phyloP scores from a whole-genome alignment of 2,329 filamentous ascomycete genomes.

The Dactylellina cionopaga region DNA sequence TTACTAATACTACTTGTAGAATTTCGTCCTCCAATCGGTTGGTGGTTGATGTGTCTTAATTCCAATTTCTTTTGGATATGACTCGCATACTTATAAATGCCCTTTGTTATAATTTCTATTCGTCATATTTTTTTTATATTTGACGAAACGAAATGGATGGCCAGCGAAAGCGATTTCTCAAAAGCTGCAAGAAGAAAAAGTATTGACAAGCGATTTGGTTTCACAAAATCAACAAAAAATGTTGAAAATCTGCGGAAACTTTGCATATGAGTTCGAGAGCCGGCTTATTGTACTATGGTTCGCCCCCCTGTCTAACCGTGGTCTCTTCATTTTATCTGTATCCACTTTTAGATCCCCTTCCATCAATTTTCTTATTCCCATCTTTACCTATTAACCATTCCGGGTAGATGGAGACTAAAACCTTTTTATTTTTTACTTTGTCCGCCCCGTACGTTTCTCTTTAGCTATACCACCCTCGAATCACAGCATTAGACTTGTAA shows the following conservation, averaged over 20 bases:
- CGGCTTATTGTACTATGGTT: too few relatives aligned
- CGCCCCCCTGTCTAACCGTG: too few relatives aligned
- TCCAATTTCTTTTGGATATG: not conserved
- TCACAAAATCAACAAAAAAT: too few relatives aligned
- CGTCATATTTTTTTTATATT: constrained; percentile 17
- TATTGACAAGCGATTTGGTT: not conserved
- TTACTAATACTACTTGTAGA: constrained; percentile 6
- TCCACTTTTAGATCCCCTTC: too few relatives aligned
- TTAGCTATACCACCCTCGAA: not conserved
- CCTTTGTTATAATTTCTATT: constrained; percentile 4
- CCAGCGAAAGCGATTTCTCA: not conserved
- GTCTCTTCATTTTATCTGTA: too few relatives aligned
- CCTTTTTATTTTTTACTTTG: constrained; percentile 20
- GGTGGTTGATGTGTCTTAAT: constrained; percentile 14
- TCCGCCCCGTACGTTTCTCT: constrained; percentile 1
- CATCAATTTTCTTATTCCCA: not conserved
- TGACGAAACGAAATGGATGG: not conserved
- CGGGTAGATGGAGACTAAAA: too few relatives aligned
- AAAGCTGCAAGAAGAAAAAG: not conserved
- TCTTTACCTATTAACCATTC: not conserved
- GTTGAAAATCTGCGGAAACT: too few relatives aligned
- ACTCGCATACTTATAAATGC: not conserved
- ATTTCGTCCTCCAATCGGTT: constrained; percentile 49
- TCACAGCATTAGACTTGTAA: not conserved
- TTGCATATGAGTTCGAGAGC: too few relatives aligned